These are phyloP conservation scores for Colletotrichum shisoi DNA, from an alignment of 2,329 filamentous ascomycete genomes.

Conservation along the genomic window DNA sequence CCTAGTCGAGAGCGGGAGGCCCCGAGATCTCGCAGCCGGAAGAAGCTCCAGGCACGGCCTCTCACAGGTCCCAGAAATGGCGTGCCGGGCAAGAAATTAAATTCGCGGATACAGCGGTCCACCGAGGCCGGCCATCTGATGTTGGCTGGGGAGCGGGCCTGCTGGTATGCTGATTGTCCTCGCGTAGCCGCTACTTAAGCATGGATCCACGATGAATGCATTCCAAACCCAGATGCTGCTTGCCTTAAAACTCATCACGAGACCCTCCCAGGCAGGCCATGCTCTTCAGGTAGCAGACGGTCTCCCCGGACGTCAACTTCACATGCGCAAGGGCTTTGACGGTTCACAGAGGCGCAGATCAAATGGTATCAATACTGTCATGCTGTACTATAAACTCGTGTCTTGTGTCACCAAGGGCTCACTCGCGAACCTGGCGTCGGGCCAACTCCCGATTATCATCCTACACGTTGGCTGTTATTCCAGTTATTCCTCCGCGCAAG, in stretches of 20 bases:
- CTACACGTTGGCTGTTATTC: slow-evolving; percentile 3
- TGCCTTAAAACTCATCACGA: too few species aligned
- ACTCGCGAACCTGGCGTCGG: background rate
- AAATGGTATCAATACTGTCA: background rate
- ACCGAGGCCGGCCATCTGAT: slow-evolving; percentile 1
- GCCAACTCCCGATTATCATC: background rate
- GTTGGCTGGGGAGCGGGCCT: background rate
- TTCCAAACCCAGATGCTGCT: background rate
- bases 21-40: background rate
- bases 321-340: background rate
- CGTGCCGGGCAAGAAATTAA: slow-evolving; percentile 4
- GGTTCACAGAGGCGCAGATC: background rate
- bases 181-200: background rate
- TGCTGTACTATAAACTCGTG: background rate
- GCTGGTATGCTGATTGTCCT: background rate
- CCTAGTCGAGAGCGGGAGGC: background rate
- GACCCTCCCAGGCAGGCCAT: background rate
- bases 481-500: background rate
- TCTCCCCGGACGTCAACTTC: background rate
- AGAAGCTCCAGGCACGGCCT: slow-evolving; percentile 8
- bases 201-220: too few species aligned
- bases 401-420: background rate
- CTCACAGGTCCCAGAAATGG: background rate
- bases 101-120: background rate
- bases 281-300: background rate